Base-by-base conservation (phyloP, 768 basidiomycete species). In the Xanthoconium purpureum region DNA sequence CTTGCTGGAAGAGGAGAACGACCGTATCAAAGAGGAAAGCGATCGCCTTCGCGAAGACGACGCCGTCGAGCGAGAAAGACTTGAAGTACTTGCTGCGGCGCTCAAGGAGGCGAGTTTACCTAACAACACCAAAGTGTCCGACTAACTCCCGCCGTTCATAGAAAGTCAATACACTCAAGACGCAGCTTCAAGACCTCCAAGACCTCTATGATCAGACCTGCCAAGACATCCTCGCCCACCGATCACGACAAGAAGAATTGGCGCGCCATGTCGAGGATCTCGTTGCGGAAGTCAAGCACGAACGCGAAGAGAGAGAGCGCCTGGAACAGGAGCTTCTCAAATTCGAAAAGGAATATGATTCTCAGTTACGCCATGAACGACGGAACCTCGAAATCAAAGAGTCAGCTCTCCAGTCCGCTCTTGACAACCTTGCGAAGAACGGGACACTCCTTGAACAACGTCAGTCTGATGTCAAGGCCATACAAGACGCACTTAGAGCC, bases 1-100 rank as follows among this genome's bases (percentile, higher is more conserved):
- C 70, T 75, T 84, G 43, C 80, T 96, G 1, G 96, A 98, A 67
- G 92, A 96, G 57, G 89, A 94, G 65, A 82, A 86, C 51, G 92
- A 95, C 58, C 78, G 83, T 32, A 68, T 89, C 48, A 84, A 80
- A 65, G 90, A 92, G 62, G 88, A 92, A 46, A 75, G 77, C 48
- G 84, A 88, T 37, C 77, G 81, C 10, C 59, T 84, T 38, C 80
- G 84, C 50, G 88, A 93, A 55, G 90, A 93, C n/a, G 85, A 87
- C 45, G 76, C 71, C 10, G 80, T 80, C n/a, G 91, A 89, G 64
- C 77, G 81, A 28, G 88, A 89, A 55, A 75, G 84, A 42, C 73
- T 86, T 2, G 86, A 89, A 62, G 84, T 78, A 3, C 73, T 95
- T 7, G 76, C 84, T 32, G 75, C 76, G 10, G 88, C 88, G 3